A percentile compares a stretch with the other conserved stretches of the same genome.
Conservation (phyloP, 2,329 filamentous ascomycete genomes). For the Ophiostoma tasmaniense region DNA sequence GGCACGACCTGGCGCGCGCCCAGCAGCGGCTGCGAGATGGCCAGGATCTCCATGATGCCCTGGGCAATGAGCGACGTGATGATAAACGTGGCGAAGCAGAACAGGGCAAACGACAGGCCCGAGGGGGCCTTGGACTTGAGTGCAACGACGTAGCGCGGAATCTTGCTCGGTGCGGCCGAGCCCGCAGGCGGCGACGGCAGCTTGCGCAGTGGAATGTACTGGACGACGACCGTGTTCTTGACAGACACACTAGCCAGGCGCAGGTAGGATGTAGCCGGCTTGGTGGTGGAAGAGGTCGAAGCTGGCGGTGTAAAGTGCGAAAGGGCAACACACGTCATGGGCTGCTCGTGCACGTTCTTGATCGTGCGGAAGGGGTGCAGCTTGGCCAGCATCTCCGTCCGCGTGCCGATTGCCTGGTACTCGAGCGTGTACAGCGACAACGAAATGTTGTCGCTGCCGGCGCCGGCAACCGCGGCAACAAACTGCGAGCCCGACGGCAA, state of each 20-base stretch:
- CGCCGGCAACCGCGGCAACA: conserved; percentile 66
- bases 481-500: conserved; percentile 63
- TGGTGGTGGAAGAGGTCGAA: not conserved
- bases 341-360: conserved; percentile 45
- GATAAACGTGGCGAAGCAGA: conserved; percentile 48
- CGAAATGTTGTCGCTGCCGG: conserved; percentile 66
- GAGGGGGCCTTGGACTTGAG: conserved; percentile 47
- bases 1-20: conserved; percentile 50
- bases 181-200: conserved; percentile 30
- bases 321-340: conserved; percentile 52
- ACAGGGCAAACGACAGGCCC: conserved; percentile 42
- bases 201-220: conserved; percentile 62
- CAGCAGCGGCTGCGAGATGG: conserved; percentile 47
- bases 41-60: conserved; percentile 55
- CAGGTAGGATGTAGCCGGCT: conserved; percentile 48
- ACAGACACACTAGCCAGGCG: conserved; percentile 77
- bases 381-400: conserved; percentile 43
- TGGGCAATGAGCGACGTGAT: conserved; percentile 56
- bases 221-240: conserved; percentile 69
- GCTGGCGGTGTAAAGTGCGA: conserved; percentile 45
- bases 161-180: conserved; percentile 25
- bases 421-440: conserved; percentile 72
- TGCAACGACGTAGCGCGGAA: conserved; percentile 60
- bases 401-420: conserved; percentile 44
- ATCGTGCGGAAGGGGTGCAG: conserved; percentile 45